Percentiles rank a stretch among this genome's conserved stretches.
Evolutionary conservation across 2,329 filamentous ascomycete genomes (phyloP).

Genomic region (Tetracladium maxilliforme): DNA sequence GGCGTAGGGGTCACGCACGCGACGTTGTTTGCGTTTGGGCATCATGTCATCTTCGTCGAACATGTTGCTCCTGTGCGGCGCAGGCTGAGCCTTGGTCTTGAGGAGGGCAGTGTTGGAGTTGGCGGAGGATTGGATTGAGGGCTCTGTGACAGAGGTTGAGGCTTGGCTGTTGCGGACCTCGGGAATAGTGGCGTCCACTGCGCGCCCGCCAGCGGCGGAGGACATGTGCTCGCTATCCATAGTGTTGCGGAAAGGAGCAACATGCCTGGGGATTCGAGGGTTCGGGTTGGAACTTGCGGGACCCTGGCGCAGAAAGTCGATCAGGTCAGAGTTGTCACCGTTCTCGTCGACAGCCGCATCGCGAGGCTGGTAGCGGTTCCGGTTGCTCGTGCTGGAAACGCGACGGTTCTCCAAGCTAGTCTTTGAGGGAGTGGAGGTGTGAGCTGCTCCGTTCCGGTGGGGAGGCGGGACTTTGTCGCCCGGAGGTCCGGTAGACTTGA

Average conservation of each 20-base stretch:
- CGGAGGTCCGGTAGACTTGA: constrained; percentile 69
- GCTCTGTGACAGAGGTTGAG: constrained; percentile 26
- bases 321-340: constrained; percentile 69
- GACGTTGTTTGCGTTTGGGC: constrained; percentile 60
- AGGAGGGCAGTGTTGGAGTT: constrained; percentile 64
- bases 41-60: constrained; percentile 23
- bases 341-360: constrained; percentile 48
- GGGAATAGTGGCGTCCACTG: constrained; percentile 40
- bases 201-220: constrained; percentile 35
- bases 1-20: constrained; percentile 83
- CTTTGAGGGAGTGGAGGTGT: constrained; percentile 8
- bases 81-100: constrained; percentile 21
- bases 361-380: constrained; percentile 52
- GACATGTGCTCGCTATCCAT: constrained; percentile 73
- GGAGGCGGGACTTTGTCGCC: constrained; percentile 7
- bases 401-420: constrained; percentile 9
- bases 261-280: constrained; percentile 65
- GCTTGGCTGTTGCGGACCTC: constrained; percentile 35
- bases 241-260: constrained; percentile 72
- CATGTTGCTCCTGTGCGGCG: constrained; percentile 2
- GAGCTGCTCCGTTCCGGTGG: constrained; percentile 13
- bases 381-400: constrained; percentile 21
- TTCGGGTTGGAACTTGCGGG: constrained; percentile 48
- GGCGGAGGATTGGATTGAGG: constrained; percentile 45
- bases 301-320: constrained; percentile 88